phyloP scores from a whole-genome alignment of 768 basidiomycete species.

The Nevesoporus exiguus region DNA sequence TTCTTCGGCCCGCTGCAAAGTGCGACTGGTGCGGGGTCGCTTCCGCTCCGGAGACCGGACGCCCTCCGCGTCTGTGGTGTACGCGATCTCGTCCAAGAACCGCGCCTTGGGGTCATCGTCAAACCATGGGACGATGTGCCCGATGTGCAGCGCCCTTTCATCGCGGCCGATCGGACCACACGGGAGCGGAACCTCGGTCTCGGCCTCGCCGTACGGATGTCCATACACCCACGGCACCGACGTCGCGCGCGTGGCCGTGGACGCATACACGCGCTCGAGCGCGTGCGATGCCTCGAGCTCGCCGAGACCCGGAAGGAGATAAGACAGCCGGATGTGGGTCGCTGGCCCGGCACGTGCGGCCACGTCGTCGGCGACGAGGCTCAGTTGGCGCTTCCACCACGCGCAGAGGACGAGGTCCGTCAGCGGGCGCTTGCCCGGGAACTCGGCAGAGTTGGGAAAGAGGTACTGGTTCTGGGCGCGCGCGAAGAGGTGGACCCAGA shows the following conservation, averaged over 20 bases:
- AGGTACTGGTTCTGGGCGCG: conserved; percentile 89
- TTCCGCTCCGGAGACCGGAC: conserved; percentile 62
- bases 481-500: conserved; percentile 90
- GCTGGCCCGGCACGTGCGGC: conserved; percentile 5
- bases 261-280: conserved; percentile 39
- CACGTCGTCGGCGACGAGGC: conserved; percentile 48
- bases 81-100: conserved; percentile 88
- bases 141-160: conserved; percentile 41
- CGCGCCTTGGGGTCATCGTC: conserved; percentile 97
- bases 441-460: conserved; percentile 83
- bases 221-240: conserved; percentile 63
- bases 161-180: conserved; percentile 41
- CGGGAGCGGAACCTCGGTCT: conserved; percentile 39
- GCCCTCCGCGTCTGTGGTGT: conserved; percentile 56
- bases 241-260: conserved; percentile 13
- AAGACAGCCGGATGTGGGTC: conserved; percentile 40
- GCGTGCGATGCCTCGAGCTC: conserved; percentile 64
- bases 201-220: conserved; percentile 62
- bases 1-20: conserved; percentile 9
- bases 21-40: conserved; percentile 39
- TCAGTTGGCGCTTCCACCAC: conserved; percentile 88
- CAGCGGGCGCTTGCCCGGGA: conserved; percentile 64
- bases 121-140: conserved; percentile 80
- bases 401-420: conserved; percentile 76
- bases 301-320: conserved; percentile 67